Percentiles rank a stretch among this genome's conserved stretches.
phyloP scores from a whole-genome alignment of 371 early-diverging fungal species.

The Chytridium lagenaria region DNA sequence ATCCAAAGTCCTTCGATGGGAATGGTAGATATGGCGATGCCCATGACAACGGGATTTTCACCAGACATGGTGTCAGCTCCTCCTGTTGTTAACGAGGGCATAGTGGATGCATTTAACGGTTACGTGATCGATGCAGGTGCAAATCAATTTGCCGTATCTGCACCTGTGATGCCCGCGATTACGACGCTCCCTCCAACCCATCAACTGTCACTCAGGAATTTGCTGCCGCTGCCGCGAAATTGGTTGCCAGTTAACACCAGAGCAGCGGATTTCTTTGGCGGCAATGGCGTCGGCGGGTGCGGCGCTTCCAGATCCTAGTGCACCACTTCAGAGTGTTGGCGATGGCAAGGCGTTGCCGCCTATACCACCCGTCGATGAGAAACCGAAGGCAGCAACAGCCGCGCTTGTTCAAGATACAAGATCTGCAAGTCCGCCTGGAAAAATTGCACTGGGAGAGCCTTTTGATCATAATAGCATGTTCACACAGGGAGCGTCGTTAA shows the following conservation, averaged over 20 bases:
- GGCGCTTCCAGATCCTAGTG: background rate
- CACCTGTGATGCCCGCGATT: too few relatives aligned
- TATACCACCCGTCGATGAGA: background rate
- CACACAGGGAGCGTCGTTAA: too few relatives aligned
- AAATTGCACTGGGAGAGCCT: background rate
- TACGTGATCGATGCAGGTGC: too few relatives aligned
- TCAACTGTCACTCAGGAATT: constrained; percentile 13
- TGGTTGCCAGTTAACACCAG: constrained; percentile 28
- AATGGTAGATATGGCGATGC: background rate
- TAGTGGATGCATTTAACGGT: background rate
- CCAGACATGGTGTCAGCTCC: background rate
- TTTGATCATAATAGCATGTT: too few relatives aligned
- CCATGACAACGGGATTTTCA: background rate
- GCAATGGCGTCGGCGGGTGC: constrained; percentile 18
- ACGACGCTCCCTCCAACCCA: too few relatives aligned
- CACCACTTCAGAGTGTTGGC: background rate
- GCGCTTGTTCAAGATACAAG: background rate
- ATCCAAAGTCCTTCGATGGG: background rate
- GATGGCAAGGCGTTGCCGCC: background rate
- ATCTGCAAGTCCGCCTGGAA: background rate
- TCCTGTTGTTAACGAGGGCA: background rate
- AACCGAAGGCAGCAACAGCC: background rate
- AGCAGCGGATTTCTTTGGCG: constrained; percentile 29
- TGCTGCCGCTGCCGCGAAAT: constrained; percentile 13
- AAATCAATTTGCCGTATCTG: too few relatives aligned